Evolutionary conservation across 106 monocot genomes (phyloP).

Genomic region (Dactylorhiza incarnata): DNA sequence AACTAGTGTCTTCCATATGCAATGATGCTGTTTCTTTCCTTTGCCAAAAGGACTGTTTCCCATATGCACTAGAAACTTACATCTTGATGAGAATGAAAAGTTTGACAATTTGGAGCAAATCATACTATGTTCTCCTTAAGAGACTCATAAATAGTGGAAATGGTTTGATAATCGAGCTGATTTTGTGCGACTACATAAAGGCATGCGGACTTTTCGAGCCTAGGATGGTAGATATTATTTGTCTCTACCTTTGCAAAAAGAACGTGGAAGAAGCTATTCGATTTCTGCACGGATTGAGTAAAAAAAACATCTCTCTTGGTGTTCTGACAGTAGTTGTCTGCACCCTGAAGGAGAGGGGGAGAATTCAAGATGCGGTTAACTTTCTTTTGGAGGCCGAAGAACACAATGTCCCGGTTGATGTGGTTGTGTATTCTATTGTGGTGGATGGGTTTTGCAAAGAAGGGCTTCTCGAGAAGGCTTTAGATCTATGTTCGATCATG

Average conservation of each 20-base stretch:
- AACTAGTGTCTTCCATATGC: conserved; percentile 34
- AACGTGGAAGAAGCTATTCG: conserved; percentile 27
- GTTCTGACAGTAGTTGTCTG: conserved; percentile 33
- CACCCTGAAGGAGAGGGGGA: conserved; percentile 41
- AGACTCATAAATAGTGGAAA: conserved; percentile 26
- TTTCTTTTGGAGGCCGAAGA: conserved; percentile 47
- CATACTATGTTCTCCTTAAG: conserved; percentile 53
- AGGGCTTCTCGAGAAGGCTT: conserved; percentile 67
- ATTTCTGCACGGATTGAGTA: conserved; percentile 19
- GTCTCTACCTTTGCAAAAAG: conserved; percentile 40
- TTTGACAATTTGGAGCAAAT: conserved; percentile 31
- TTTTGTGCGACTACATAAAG: conserved; percentile 56
- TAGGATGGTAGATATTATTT: conserved; percentile 35
- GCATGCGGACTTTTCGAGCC: conserved; percentile 36
- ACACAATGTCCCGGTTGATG: conserved; percentile 34
- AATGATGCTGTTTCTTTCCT: conserved; percentile 57
- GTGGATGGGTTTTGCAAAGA: conserved; percentile 79
- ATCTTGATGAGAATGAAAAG: conserved; percentile 35
- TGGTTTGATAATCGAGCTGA: conserved; percentile 16
- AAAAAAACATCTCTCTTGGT: conserved; percentile 24
- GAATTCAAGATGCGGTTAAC: conserved; percentile 46
- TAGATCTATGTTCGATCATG: conserved; percentile 76
- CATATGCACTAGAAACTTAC: conserved; percentile 44
- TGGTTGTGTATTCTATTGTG: conserved; percentile 51
- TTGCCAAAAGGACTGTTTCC: conserved; percentile 34